These are phyloP conservation scores for Papiliotrema flavescens DNA, from an alignment of 1,284 basidiomycete genomes.

Conservation along the genomic window DNA sequence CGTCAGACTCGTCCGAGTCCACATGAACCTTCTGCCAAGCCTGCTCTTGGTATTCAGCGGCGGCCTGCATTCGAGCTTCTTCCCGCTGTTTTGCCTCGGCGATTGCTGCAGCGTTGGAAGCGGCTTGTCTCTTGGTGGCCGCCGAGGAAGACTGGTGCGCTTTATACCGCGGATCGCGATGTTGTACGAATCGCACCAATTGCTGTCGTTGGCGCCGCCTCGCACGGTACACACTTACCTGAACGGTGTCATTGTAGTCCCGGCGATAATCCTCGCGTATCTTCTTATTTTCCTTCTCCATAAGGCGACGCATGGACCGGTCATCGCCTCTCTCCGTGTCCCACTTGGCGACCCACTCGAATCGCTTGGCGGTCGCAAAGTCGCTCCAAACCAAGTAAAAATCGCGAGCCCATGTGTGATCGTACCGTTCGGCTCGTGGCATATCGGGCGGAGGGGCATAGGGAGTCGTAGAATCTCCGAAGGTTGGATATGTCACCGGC, in stretches of 20 bases:
- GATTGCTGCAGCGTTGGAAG: constrained; percentile 22
- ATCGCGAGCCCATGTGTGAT: constrained; percentile 54
- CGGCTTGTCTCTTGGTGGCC: constrained; percentile 18
- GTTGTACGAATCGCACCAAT: constrained; percentile 80
- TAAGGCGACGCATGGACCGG: constrained; percentile 73
- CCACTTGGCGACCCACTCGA: constrained; percentile 85
- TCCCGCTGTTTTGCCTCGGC: constrained; percentile 13
- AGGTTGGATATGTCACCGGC: constrained; percentile 64
- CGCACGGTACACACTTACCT: constrained; percentile 55
- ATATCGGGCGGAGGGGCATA: constrained; percentile 55
- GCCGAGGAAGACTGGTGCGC: constrained; percentile 55
- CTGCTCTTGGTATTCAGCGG: constrained; percentile 53
- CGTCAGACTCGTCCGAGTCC: constrained; percentile 56
- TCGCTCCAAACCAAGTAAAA: constrained; percentile 89
- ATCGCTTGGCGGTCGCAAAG: constrained; percentile 84
- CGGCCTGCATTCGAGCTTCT: constrained; percentile 26
- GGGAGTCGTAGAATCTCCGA: constrained; percentile 74
- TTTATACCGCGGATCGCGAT: constrained; percentile 91
- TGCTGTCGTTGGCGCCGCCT: constrained; percentile 53
- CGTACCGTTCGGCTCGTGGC: constrained; percentile 50
- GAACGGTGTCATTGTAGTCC: constrained; percentile 90
- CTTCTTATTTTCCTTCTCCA: constrained; percentile 97
- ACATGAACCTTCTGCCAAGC: constrained; percentile 73
- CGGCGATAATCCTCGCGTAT: constrained; percentile 77
- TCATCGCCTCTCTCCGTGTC: constrained; percentile 81